Evolutionary conservation across 768 basidiomycete species (phyloP).

Genomic region (Pluteus cervinus): DNA sequence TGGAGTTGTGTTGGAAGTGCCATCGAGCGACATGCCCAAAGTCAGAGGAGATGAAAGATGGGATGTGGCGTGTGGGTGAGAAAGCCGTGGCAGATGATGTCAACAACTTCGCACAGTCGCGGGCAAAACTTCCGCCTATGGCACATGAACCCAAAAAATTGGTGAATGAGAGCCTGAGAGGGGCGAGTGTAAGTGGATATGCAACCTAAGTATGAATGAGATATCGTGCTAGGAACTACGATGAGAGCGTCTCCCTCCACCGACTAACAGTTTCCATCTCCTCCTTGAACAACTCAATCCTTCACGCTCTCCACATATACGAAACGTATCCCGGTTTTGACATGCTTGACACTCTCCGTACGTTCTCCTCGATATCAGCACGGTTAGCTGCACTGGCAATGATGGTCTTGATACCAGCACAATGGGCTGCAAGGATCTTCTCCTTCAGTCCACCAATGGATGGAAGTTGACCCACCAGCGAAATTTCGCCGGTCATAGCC

Average conservation of each 20-base stretch:
- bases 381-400: conserved; percentile 82
- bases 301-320: conserved; percentile 92
- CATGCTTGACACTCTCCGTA: conserved; percentile 89
- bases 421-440: conserved; percentile 94
- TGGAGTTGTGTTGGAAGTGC: too few relatives aligned
- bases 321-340: conserved; percentile 90
- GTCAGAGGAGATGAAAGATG: too few relatives aligned
- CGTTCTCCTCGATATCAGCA: conserved; percentile 95
- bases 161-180: too few relatives aligned
- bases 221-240: too few relatives aligned
- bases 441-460: conserved; percentile 95
- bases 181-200: too few relatives aligned
- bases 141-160: too few relatives aligned
- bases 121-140: too few relatives aligned
- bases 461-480: conserved; percentile 89
- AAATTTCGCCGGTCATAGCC: conserved; percentile 99
- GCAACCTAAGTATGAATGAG: too few relatives aligned
- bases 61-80: too few relatives aligned
- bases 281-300: conserved; percentile 81
- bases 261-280: conserved; percentile 43
- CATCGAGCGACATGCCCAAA: too few relatives aligned
- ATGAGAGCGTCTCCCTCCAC: conserved; percentile 66
- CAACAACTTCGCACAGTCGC: too few relatives aligned
- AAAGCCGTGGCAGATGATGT: too few relatives aligned
- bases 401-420: conserved; percentile 91